Percentiles rank a stretch among this genome's conserved stretches.
Conservation (phyloP, 2,329 filamentous ascomycete genomes). For the Talaromyces sp. region DNA sequence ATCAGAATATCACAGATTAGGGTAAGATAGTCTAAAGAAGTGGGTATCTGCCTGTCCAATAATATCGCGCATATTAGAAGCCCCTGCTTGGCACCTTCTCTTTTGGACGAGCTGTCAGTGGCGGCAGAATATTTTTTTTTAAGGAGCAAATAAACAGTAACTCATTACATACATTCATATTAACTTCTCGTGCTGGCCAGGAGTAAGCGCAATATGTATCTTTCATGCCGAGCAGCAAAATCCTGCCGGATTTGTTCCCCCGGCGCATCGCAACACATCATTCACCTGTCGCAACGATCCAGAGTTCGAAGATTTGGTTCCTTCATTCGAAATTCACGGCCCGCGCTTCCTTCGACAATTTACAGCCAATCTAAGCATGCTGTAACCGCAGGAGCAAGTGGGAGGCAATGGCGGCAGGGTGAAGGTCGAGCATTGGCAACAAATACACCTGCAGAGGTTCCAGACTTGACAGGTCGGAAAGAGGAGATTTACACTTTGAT, state of each 20-base stretch:
- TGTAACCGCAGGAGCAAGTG: not conserved
- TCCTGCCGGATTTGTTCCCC: slow-evolving; percentile 29
- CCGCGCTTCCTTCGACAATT: slow-evolving; percentile 7
- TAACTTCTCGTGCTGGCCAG: slow-evolving; percentile 10
- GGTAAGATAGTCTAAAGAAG: not conserved
- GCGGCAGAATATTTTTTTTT: slow-evolving; percentile 15
- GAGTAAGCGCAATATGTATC: slow-evolving; percentile 33
- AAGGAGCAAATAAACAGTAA: not conserved
- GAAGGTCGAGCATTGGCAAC: slow-evolving; percentile 3
- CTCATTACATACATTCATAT: not conserved
- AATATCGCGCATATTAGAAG: not conserved
- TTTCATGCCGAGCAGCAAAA: slow-evolving; percentile 30
- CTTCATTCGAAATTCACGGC: slow-evolving; percentile 7
- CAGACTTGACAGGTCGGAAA: slow-evolving; percentile 24
- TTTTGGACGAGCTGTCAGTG: slow-evolving; percentile 12
- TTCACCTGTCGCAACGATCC: slow-evolving; percentile 10
- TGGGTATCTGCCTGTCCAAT: not conserved
- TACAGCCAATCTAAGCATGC: not conserved
- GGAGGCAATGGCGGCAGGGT: not conserved
- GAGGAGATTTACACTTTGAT: slow-evolving; percentile 36
- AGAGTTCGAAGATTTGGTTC: slow-evolving; percentile 22
- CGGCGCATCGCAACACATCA: slow-evolving; percentile 22
- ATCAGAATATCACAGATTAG: not conserved
- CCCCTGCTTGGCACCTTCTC: slow-evolving; percentile 13
- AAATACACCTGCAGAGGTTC: slow-evolving; percentile 24